Evolutionary conservation across 1,284 basidiomycete species (phyloP), one percentile per base, ranked within the genome.

Genomic region (Mycena citricolor): DNA sequence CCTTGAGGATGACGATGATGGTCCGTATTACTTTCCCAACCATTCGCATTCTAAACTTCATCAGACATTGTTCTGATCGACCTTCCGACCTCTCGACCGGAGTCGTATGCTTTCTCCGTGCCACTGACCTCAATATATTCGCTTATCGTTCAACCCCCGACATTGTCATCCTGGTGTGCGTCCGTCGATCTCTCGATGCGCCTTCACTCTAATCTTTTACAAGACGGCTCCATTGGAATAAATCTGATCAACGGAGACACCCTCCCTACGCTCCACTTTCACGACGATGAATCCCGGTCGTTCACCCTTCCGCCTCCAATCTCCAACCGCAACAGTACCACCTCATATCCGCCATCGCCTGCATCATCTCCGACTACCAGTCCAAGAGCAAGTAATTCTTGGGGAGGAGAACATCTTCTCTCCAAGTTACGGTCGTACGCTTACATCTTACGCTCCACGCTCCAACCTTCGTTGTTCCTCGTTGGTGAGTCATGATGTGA

Each of bases 101-200:
- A 94, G 62, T 89, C 89, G 16, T 97, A 97, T 60, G 93, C 95
- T 1, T 98, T 98, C 69, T 95, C 93, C 13, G 83, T 97, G 1
- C 89, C 94, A 2, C 61, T 99, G 35, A 82, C 86, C 0, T 86
- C 86, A 13, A 81, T 98, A 53, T 97, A 98, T 64, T 95, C 92
- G 16, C 74, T 98, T 38, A 74, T 92, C 35, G 85, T 95, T 1
- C 82, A 87, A 54, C 85, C 90, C 0, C 93, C 90, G 2, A 84
- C 86, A 0, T 68, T 94, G 12, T 86, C 88, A 2, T 89, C 87
- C 4, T 95, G 92, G 92, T 84, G 90, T 86, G 71, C 72, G 82
- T 82, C 1, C 42, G 32, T 22, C 25, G 49, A 54, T 42, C 43
- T 56, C 52, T 21, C 34, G 17, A 28, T 35, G 37, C 29, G 39